phyloP scores from a whole-genome alignment of 371 early-diverging fungal species.

The Dentiscutata heterogama region DNA sequence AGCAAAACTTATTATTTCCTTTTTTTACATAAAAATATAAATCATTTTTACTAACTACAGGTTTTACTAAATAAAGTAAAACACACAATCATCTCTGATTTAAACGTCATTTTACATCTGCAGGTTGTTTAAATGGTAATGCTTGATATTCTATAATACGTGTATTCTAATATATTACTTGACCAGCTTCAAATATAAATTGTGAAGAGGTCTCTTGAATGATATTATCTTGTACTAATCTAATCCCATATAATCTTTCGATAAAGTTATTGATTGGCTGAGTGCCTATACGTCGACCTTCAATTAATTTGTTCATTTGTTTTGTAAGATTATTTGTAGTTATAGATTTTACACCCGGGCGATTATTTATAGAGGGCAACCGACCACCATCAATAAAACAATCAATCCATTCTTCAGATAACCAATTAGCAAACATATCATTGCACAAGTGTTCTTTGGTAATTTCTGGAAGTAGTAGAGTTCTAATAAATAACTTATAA shows the following conservation, averaged over 20 bases:
- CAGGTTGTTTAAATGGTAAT: not conserved
- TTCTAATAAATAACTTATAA: not conserved
- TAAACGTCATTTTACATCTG: not conserved
- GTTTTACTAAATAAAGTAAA: too few species aligned
- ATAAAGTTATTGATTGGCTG: not conserved
- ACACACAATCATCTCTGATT: too few species aligned
- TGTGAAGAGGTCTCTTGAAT: not conserved
- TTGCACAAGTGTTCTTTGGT: not conserved
- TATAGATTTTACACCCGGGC: not conserved
- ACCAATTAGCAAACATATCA: not conserved
- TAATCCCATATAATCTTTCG: not conserved
- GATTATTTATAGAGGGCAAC: not conserved
- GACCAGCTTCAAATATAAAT: not conserved
- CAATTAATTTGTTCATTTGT: not conserved
- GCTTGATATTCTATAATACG: not conserved
- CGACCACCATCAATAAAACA: not conserved
- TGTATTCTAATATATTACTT: not conserved
- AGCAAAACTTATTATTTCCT: too few species aligned
- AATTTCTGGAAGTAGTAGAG: not conserved
- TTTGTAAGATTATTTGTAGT: not conserved
- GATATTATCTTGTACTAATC: not conserved
- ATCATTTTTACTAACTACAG: too few species aligned
- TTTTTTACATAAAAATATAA: too few species aligned
- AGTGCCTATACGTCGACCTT: not conserved
- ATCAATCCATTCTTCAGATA: not conserved